Evolutionary conservation across 169 alveolate genomes (phyloP), one percentile per base, ranked within the genome.

Genomic region (Cryptosporidium muris): DNA sequence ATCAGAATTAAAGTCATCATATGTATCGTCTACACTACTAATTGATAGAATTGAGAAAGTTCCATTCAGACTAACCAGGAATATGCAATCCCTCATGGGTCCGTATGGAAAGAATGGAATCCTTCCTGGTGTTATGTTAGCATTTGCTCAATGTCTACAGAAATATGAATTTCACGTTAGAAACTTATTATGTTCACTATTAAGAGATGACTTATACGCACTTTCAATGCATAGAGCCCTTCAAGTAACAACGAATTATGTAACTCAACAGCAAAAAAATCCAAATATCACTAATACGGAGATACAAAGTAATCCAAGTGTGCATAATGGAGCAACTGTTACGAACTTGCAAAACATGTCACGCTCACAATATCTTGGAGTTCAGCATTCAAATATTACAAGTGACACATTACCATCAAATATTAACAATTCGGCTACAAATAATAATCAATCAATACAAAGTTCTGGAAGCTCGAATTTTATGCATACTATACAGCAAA

Each of bases 41-140:
- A 62, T 74, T 47, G 85, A 74, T 4, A 74, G 49, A 36, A 45
- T 68, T 37, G 85, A 74, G 51, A 74, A 62, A 40, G 91, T 90
- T 16, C 93, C 93, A 42, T 93, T 93, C 81, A 74, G 96, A 40
- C 81, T 92, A 16, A 92, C 96, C 1, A 80, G 95, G 51, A 93
- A 93, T 81, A 90, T 93, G 62, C 91, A 91, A 65, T 38, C 67
- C 40, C 49, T 92, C 66, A 91, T 92, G 49, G 96, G 96, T 3
- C 93, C 95, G 12, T 88, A 81, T 42, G 94, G 96, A 4, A 90
- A 93, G 48, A 89, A 88, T 49, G 96, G 96, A 40, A 63, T 92
- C 36, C 91, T 93, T 64, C 96, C 96, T 0, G 96, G 92, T 2
- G 92, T 90, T 1, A 93, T 93, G 92, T 90, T 82, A 65, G 81